phyloP scores from a whole-genome alignment of 2,329 filamentous ascomycete species.

The Aspergillus sp. region DNA sequence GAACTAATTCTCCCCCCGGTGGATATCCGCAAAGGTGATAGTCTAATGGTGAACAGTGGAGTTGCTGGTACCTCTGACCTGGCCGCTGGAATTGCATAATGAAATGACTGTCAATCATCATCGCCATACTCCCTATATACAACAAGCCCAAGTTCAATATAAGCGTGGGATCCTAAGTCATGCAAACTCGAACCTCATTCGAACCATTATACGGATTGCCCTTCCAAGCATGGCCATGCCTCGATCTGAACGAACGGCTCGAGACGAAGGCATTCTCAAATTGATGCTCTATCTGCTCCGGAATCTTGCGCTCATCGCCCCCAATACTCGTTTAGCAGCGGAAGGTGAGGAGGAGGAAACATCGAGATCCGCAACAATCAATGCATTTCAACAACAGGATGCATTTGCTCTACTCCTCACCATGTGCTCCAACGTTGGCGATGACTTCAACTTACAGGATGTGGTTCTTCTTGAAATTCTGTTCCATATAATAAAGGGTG shows the following conservation, averaged over 20 bases:
- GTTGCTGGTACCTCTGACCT: slow-evolving; percentile 85
- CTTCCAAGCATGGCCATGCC: slow-evolving; percentile 80
- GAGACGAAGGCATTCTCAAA: slow-evolving; percentile 90
- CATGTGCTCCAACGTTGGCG: slow-evolving; percentile 84
- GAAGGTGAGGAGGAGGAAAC: slow-evolving; percentile 89
- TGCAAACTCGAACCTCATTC: slow-evolving; percentile 70
- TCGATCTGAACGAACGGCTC: slow-evolving; percentile 66
- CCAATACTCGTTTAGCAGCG: slow-evolving; percentile 65
- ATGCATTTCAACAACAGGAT: slow-evolving; percentile 85
- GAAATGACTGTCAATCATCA: slow-evolving; percentile 91
- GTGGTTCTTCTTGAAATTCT: slow-evolving; percentile 85
- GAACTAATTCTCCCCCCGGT: no score
- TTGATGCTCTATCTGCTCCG: slow-evolving; percentile 83
- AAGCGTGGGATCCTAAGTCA: slow-evolving; percentile 85
- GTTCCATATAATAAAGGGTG: slow-evolving; percentile 87
- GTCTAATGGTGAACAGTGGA: slow-evolving; percentile 54
- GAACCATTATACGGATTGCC: slow-evolving; percentile 73
- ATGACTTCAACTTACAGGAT: slow-evolving; percentile 88
- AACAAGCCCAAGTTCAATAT: slow-evolving; percentile 82
- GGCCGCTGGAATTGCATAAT: slow-evolving; percentile 79
- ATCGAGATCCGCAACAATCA: slow-evolving; percentile 80
- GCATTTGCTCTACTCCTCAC: slow-evolving; percentile 82
- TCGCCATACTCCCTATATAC: slow-evolving; percentile 82
- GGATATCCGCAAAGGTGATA: slow-evolving; percentile 7
- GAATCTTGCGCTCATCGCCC: slow-evolving; percentile 80